Evolutionary conservation across 768 basidiomycete genomes (phyloP).

Genomic region (Auricularia heimuer): DNA sequence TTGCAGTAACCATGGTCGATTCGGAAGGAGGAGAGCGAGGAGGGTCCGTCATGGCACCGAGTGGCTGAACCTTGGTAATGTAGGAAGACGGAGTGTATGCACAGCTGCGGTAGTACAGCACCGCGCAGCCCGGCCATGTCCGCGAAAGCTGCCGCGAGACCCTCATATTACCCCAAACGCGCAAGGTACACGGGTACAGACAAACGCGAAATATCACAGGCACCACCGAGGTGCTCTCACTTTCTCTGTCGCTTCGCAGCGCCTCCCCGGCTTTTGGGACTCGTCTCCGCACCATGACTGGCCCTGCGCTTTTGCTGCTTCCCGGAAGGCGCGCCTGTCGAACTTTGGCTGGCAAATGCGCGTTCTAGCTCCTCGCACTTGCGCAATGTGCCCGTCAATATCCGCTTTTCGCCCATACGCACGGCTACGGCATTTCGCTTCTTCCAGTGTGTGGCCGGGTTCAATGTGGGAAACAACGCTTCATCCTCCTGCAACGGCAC

Average conservation of each 20-base stretch:
- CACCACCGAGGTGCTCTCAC: not conserved
- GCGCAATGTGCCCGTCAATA: constrained; percentile 31
- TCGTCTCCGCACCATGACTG: not conserved
- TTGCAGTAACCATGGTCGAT: too few species aligned
- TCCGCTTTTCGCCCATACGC: constrained; percentile 70
- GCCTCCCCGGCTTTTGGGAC: not conserved
- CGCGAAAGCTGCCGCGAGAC: not conserved
- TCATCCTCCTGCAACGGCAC: constrained; percentile 37
- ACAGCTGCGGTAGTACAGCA: not conserved
- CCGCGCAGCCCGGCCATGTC: not conserved
- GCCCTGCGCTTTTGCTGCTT: not conserved
- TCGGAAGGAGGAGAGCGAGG: not conserved
- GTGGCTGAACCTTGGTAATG: not conserved
- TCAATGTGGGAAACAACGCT: constrained; percentile 15
- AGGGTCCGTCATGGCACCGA: not conserved
- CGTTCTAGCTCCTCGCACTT: constrained; percentile 3
- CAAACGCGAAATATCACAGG: too few species aligned
- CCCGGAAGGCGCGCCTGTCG: not conserved
- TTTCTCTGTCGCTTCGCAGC: not conserved
- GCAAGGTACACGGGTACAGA: too few species aligned
- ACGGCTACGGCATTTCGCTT: constrained; percentile 59
- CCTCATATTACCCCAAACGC: too few species aligned
- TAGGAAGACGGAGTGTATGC: not conserved
- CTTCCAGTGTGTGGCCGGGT: constrained; percentile 18
- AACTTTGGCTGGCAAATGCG: not conserved